Evolutionary conservation across 768 basidiomycete species (phyloP), one percentile per base, ranked within the genome.

Genomic region (Arthromyces matolae): DNA sequence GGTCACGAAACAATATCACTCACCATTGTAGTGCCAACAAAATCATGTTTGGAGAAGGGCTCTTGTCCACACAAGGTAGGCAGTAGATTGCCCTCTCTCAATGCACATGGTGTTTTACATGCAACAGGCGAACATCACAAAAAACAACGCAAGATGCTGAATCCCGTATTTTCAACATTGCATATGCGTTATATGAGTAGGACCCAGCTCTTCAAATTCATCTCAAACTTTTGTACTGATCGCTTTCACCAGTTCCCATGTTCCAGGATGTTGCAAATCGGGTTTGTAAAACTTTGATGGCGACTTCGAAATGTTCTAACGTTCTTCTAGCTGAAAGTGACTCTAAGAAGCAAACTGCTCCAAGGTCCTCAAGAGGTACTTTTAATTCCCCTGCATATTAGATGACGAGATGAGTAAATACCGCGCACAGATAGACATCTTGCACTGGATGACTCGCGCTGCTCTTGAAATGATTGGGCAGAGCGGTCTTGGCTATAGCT

Each of bases 391-490:
- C 9, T 10, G 2, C 22, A 2, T 29, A 20, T n/a, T 6, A 2
- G 16, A 16, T 19, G 19, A 34, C 38, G n/a, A 23, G n/a, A n/a
- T 20, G 12, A 19, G 10, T 8, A 14, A 23, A n/a, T 31, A 23
- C 31, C 22, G 13, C 28, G 12, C 25, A 2, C 25, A 59, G 58
- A 49, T 59, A 16, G 58, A 59, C 40, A 39, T 59, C 7, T 39
- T 57, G 12, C 58, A 51, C 19, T 59, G 58, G 55, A 59, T 57
- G 50, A 29, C 33, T 16, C 51, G 56, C 28, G 53, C 56, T 35
- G 50, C 55, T 32, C 51, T 57, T 2, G 55, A 59, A 42, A 50
- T 59, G 49, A 54, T 59, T 6, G 53, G 56, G 8, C 56, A 53
- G 32, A 53, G 56, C 8, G 56, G 58, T 16, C 50, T 57, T 35